Evolutionary conservation across 129 eudicot species (phyloP), one percentile per base, ranked within the genome.

Genomic region (Solidago caesia): DNA sequence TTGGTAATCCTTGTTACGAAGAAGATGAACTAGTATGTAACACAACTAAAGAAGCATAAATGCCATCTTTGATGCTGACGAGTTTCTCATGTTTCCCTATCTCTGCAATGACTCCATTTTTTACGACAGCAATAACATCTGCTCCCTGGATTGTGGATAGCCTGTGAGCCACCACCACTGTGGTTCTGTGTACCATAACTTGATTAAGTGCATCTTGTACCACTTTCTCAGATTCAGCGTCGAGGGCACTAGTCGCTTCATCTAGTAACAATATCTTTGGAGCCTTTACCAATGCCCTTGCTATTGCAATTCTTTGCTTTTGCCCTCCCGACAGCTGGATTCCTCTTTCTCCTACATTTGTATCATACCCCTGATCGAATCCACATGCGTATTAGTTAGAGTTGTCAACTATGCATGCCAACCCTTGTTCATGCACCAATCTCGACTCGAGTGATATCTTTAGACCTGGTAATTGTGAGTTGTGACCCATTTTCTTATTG

Each of bases 141-240:
- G 80, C 84, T 5, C 80, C 80, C 0, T 45, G 69, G 12, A 80
- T 80, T 5, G 84, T 80, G 45, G 80, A 75, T 33, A 75, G 51
- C 55, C 80, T 51, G 4, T 80, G 84, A 53, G 84, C 84, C 61
- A 80, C 84, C 13, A 80, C 77, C 8, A 80, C 44, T 5, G 84
- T 59, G 39, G 84, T 80, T 44, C 73, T 33, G 11, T 75, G 44
- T 11, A 74, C 76, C 16, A 75, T 75, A 21, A 69, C 68, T 2
- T 59, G 59, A 6, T 75, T 77, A 10, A 80, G 76, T 43, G 84
- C 80, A 43, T 68, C 84, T 75, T 80, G 84, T 15, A 80, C 84
- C 77, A 75, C 84, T 7, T 63, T 69, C 51, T 80, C 77, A 27
- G 80, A 80, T 44, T 80, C 84, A 2, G 56, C 76, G 62, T 80